phyloP scores from a whole-genome alignment of 805 yeast species.

The Metschnikowia gelsemii region DNA sequence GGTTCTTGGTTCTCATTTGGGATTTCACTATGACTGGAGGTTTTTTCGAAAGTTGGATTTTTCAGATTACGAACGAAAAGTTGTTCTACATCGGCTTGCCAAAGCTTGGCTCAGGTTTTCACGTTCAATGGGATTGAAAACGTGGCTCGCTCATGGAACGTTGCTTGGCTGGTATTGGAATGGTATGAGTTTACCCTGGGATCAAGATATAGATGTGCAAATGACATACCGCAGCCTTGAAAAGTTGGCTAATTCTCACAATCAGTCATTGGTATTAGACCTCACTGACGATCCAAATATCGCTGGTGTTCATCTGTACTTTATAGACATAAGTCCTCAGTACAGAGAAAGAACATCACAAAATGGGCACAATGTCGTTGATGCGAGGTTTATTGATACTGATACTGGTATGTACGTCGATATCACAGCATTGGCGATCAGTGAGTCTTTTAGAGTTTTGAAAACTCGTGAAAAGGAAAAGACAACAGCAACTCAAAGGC shows the following conservation, averaged over 20 bases:
- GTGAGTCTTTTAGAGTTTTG: neutral
- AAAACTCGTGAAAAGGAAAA: neutral
- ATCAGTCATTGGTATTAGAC: constrained; percentile 31
- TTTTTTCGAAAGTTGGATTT: constrained; percentile 16
- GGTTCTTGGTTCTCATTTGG: constrained; percentile 6
- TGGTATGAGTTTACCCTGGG: constrained; percentile 66
- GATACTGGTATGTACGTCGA: constrained; percentile 27
- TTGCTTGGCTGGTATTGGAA: constrained; percentile 65
- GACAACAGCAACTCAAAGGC: constrained; percentile 1
- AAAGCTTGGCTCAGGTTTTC: constrained; percentile 54
- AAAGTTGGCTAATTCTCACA: constrained; percentile 46
- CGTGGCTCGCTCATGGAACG: constrained; percentile 70
- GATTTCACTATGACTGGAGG: constrained; percentile 26
- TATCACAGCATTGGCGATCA: constrained; percentile 17
- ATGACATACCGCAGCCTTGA: constrained; percentile 52
- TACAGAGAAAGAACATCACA: constrained; percentile 8
- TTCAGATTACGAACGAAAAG: constrained; percentile 30
- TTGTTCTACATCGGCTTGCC: constrained; percentile 44
- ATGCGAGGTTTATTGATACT: constrained; percentile 39
- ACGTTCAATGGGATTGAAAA: constrained; percentile 42
- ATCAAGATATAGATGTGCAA: constrained; percentile 64
- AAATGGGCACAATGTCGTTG: constrained; percentile 29
- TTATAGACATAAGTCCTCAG: constrained; percentile 20
- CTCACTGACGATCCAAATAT: constrained; percentile 51
- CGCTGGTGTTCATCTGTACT: constrained; percentile 18